Conservation (phyloP, 371 early-diverging fungal species). For the Mucor racemosus region DNA sequence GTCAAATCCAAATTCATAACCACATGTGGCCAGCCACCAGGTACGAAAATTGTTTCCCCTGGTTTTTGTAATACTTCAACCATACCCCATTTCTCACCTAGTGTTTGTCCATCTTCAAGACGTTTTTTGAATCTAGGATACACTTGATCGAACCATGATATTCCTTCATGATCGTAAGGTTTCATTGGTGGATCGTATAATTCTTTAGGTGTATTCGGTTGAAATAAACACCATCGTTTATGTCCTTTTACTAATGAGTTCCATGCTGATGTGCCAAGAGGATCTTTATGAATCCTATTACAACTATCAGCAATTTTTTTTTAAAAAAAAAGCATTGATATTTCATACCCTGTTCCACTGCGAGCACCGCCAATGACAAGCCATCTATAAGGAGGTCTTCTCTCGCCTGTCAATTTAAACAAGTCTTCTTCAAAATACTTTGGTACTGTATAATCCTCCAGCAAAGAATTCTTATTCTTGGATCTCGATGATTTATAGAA, state of each 20-base stretch:
- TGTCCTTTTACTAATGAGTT: slow-evolving; percentile 67
- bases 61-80: slow-evolving; percentile 77
- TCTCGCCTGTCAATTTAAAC: slow-evolving; percentile 67
- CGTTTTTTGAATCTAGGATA: slow-evolving; percentile 59
- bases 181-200: slow-evolving; percentile 66
- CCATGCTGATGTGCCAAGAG: slow-evolving; percentile 75
- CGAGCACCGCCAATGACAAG: slow-evolving; percentile 69
- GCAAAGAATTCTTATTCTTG: slow-evolving; percentile 36
- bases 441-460: slow-evolving; percentile 74
- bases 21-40: slow-evolving; percentile 86
- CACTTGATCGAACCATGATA: slow-evolving; percentile 79
- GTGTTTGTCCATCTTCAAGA: slow-evolving; percentile 32
- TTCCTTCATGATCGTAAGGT: slow-evolving; percentile 75
- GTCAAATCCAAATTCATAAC: slow-evolving; percentile 86
- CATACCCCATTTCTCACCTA: slow-evolving; percentile 71
- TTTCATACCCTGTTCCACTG: slow-evolving; percentile 74
- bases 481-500: slow-evolving; percentile 47
- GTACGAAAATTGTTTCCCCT: slow-evolving; percentile 86
- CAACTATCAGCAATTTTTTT: too few species aligned
- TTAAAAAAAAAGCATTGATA: too few species aligned
- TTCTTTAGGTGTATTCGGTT: slow-evolving; percentile 60
- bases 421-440: slow-evolving; percentile 80
- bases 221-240: slow-evolving; percentile 80
- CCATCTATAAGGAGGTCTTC: slow-evolving; percentile 73
- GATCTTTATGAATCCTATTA: slow-evolving; percentile 66